phyloP scores from a whole-genome alignment of 2,329 filamentous ascomycete species.

The Hymenoscyphus repandus region DNA sequence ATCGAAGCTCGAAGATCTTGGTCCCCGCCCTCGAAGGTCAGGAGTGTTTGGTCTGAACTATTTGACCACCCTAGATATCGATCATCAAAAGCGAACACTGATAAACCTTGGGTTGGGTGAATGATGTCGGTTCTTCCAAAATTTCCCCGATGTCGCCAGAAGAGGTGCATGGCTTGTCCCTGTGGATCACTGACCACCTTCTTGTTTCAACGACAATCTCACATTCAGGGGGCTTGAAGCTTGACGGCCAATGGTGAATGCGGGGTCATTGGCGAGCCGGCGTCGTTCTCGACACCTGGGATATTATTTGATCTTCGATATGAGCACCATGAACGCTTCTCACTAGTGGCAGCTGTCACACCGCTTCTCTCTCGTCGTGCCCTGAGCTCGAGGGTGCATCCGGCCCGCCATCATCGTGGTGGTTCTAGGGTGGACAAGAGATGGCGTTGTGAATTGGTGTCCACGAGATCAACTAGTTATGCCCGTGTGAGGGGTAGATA shows the following conservation, averaged over 20 bases:
- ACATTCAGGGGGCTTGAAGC: background rate
- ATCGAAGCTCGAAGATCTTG: too few species aligned
- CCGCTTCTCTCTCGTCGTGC: conserved; percentile 4
- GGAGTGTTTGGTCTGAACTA: too few species aligned
- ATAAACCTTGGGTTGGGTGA: too few species aligned
- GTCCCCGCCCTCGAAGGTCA: too few species aligned
- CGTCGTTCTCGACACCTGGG: too few species aligned
- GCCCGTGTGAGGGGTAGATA: background rate
- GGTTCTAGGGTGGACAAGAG: background rate
- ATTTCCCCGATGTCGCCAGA: background rate
- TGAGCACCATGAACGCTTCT: background rate
- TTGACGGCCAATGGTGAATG: background rate
- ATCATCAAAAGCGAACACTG: too few species aligned
- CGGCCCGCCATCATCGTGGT: too few species aligned
- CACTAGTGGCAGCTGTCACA: conserved; percentile 1
- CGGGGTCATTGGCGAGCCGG: background rate
- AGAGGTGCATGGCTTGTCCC: background rate
- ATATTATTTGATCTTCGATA: too few species aligned
- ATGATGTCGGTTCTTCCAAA: background rate
- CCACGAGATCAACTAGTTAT: background rate
- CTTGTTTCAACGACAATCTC: conserved; percentile 9
- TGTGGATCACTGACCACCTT: background rate
- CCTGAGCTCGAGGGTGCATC: background rate
- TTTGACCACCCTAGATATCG: too few species aligned
- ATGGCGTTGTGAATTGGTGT: background rate